Conservation (phyloP, 495 filamentous ascomycete species). For the Penicillium canescens region DNA sequence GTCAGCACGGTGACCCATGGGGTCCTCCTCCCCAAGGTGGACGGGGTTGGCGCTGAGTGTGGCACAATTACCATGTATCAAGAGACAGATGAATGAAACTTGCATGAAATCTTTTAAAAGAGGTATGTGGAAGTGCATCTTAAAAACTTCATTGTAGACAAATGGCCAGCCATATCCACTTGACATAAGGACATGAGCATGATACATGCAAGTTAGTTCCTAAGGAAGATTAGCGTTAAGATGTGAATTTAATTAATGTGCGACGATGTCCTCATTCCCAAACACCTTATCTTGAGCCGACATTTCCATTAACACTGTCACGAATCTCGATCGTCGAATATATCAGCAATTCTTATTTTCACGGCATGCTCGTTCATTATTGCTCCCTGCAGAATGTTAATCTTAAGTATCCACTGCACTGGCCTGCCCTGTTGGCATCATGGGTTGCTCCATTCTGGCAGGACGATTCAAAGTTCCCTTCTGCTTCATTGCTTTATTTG, state of each 20-base stretch:
- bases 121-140: no score
- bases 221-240: no score
- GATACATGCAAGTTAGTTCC: no score
- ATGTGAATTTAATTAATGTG: no score
- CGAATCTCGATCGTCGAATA: no score
- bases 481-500: slow-evolving; percentile 44
- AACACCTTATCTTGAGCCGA: no score
- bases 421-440: slow-evolving; percentile 23
- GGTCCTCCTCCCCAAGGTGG: slow-evolving; percentile 19
- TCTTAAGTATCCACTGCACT: slow-evolving; percentile 32
- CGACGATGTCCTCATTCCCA: no score
- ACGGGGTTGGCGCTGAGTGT: slow-evolving; percentile 25
- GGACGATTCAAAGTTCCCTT: slow-evolving; percentile 42
- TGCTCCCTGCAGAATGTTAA: slow-evolving; percentile 56
- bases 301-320: no score
- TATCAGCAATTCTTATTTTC: neutral
- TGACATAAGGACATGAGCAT: no score
- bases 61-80: neutral
- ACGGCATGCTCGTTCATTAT: slow-evolving; percentile 38
- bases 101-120: no score
- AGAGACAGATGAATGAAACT: neutral
- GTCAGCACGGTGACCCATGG: slow-evolving; percentile 24
- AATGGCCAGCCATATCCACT: no score
- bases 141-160: no score
- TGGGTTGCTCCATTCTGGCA: slow-evolving; percentile 14